A percentile compares a stretch with the other conserved stretches of the same genome.
phyloP scores from a whole-genome alignment of 805 yeast genomes.

The Candida pini region DNA sequence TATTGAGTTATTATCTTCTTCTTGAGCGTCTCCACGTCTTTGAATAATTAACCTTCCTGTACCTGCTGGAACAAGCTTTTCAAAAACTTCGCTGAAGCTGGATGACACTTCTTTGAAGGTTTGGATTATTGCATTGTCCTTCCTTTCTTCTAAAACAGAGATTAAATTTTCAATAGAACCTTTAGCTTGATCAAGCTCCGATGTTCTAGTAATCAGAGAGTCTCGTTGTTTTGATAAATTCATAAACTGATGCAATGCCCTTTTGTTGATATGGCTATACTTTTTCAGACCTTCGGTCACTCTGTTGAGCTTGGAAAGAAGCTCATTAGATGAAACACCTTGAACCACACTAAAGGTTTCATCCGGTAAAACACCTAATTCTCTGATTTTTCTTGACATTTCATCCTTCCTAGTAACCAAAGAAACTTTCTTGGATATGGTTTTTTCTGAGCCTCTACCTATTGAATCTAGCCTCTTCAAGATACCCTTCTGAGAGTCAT shows the following conservation, averaged over 20 bases:
- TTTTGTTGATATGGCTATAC: conserved; percentile 77
- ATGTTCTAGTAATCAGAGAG: conserved; percentile 56
- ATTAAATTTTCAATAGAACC: conserved; percentile 70
- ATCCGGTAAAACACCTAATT: conserved; percentile 85
- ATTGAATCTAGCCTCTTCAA: conserved; percentile 53
- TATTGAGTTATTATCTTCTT: conserved; percentile 13
- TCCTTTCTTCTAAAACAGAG: conserved; percentile 63
- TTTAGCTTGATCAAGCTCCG: conserved; percentile 65
- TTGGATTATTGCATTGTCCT: conserved; percentile 72
- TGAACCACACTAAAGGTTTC: conserved; percentile 59
- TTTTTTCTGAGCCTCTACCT: conserved; percentile 60
- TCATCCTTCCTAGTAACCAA: conserved; percentile 63
- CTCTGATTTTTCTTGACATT: conserved; percentile 65
- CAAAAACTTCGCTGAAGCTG: conserved; percentile 71
- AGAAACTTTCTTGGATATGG: conserved; percentile 55
- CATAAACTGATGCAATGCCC: conserved; percentile 79
- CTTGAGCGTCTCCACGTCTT: conserved; percentile 26
- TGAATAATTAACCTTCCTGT: conserved; percentile 68
- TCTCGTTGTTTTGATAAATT: conserved; percentile 70
- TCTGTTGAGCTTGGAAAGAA: conserved; percentile 47
- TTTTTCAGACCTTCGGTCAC: conserved; percentile 54
- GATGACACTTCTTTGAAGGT: conserved; percentile 74
- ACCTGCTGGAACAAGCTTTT: conserved; percentile 78
- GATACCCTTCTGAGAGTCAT: conserved; percentile 50
- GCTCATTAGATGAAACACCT: conserved; percentile 38